Conservation (phyloP, 1,139 yeast genomes). For the Groenewaldozyma auringiensis region DNA sequence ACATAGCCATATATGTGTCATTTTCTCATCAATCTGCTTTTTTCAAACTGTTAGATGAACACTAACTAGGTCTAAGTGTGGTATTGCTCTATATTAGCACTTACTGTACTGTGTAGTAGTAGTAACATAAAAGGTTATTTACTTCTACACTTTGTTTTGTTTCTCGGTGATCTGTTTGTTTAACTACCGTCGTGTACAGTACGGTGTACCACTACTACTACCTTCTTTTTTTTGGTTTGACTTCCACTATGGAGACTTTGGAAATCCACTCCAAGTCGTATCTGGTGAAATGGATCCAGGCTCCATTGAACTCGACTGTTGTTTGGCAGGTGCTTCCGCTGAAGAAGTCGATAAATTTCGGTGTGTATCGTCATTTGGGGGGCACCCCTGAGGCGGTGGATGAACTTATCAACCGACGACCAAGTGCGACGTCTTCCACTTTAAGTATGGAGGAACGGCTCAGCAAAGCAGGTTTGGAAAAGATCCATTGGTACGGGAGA, state of each 20-base stretch:
- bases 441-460: constrained; percentile 28
- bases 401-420: constrained; percentile 6
- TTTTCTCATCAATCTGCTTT: too few relatives aligned
- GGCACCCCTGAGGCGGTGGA: constrained; percentile 6
- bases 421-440: constrained; percentile 8
- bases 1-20: too few relatives aligned
- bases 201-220: too few relatives aligned
- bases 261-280: constrained; percentile 87
- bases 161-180: too few relatives aligned
- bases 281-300: constrained; percentile 83
- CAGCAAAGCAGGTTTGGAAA: constrained; percentile 28
- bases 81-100: too few relatives aligned
- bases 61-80: too few relatives aligned
- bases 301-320: constrained; percentile 56
- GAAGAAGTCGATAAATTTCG: constrained; percentile 70
- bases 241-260: constrained; percentile 61
- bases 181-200: too few relatives aligned
- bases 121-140: too few relatives aligned
- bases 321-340: constrained; percentile 80
- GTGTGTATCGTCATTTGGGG: constrained; percentile 39
- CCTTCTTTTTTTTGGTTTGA: too few relatives aligned
- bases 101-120: too few relatives aligned
- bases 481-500: constrained; percentile 30
- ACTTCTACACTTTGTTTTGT: too few relatives aligned
- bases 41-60: too few relatives aligned